These are phyloP conservation scores for Leccinellum luteum DNA, from an alignment of 768 basidiomycete genomes.

Conservation along the genomic window DNA sequence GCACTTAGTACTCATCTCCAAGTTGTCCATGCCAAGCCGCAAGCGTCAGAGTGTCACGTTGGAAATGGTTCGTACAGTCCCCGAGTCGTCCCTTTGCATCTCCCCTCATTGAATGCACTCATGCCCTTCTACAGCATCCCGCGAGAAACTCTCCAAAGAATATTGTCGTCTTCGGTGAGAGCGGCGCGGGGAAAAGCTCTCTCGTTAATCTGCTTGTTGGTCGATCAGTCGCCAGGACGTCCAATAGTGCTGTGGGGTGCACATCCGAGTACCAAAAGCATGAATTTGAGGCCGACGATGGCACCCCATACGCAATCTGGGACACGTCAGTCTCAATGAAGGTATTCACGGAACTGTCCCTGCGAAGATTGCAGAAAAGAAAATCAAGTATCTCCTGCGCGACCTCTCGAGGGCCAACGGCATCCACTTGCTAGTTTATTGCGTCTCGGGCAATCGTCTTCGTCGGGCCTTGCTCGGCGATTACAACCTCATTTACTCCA, in stretches of 20 bases:
- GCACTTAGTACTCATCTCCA: too few species aligned
- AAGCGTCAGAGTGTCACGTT: constrained; percentile 1
- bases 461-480: constrained; percentile 27
- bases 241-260: constrained; percentile 33
- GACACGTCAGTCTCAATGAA: constrained; percentile 41
- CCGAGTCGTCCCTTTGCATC: neutral
- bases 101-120: constrained; percentile 1
- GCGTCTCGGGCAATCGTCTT: constrained; percentile 30
- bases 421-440: constrained; percentile 30
- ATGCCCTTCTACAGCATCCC: constrained; percentile 8
- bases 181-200: constrained; percentile 40
- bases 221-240: constrained; percentile 37
- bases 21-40: constrained; percentile 17
- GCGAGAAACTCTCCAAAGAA: constrained; percentile 15
- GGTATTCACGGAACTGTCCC: constrained; percentile 28
- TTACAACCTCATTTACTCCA: constrained; percentile 37
- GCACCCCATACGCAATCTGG: constrained; percentile 26
- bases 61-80: constrained; percentile 8
- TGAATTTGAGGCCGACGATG: constrained; percentile 24
- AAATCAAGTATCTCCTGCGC: constrained; percentile 22
- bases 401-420: constrained; percentile 27
- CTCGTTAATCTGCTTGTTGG: constrained; percentile 40
- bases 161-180: constrained; percentile 28
- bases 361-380: constrained; percentile 27
- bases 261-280: constrained; percentile 31